Evolutionary conservation across 2,329 filamentous ascomycete genomes (phyloP), one percentile per base, ranked within the genome.

Genomic region (Cephalotrichum gorgonifer): DNA sequence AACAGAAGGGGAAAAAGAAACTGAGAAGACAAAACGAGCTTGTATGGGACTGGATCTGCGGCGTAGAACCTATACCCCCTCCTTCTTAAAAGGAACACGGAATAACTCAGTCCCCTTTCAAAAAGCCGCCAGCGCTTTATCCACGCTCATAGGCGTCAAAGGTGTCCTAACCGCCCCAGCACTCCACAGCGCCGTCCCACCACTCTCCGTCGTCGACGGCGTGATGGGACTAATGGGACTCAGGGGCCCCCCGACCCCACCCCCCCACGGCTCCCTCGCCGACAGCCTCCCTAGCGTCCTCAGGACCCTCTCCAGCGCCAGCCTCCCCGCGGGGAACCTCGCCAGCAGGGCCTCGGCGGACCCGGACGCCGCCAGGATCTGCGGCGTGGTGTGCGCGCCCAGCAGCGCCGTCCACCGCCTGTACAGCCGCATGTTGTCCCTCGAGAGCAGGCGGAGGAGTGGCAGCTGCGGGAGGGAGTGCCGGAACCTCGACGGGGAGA

Each of bases 391-490:
- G 3, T 53, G 48, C 6, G 39, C 43, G 1, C 60, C 60, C 11
- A 64, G 33, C 6, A 64, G 51, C 6, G 54, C 52, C 0, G 61
- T 64, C 63, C 63, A 65, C 4, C 62, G 52, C 28, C 57, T 54
- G 62, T 62, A 65, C n/a, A 65, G 52, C 1, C 61, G 56, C 50
- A 57, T 62, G 0, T 54, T 27, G 42, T 62, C 53, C 1, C 54
- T 56, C 1, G 59, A 50, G 2, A 65, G 48, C 2, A 54, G 33
- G 2, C 46, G 38, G 6, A 65, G 49, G 1, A 65, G 38, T 2
- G 55, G 54, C 5, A 47, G 48, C 50, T 64, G 63, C 2, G 63
- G 63, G 2, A 63, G 55, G 49, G 63, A 60, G 51, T 63, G 62
- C 8, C 61, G 58, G 49, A 62, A 62, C 11, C 52, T 45, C 0